phyloP scores from a whole-genome alignment of 768 basidiomycete genomes.

The Dioszegia crocea region DNA sequence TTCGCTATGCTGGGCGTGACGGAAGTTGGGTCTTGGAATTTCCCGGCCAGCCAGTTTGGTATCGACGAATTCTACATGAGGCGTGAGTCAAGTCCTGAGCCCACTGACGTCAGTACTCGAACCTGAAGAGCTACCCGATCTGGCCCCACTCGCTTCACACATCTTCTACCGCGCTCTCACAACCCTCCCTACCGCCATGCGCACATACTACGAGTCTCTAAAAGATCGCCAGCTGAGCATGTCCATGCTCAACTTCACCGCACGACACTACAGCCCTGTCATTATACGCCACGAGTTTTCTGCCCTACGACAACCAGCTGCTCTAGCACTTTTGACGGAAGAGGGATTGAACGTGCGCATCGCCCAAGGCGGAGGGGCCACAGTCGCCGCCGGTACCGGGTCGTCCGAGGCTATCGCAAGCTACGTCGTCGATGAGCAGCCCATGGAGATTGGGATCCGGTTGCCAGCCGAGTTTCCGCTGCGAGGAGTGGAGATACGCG shows the following conservation, averaged over 20 bases:
- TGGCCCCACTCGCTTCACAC: conserved; percentile 67
- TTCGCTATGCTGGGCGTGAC: conserved; percentile 62
- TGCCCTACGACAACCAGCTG: conserved; percentile 54
- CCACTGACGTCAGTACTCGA: conserved; percentile 38
- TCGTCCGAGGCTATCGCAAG: conserved; percentile 77
- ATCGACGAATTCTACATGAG: conserved; percentile 78
- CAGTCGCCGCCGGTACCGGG: conserved; percentile 28
- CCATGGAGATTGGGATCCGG: conserved; percentile 78
- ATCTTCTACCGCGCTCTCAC: conserved; percentile 82
- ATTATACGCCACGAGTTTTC: conserved; percentile 79
- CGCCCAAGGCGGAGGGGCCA: conserved; percentile 53
- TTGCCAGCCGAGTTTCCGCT: conserved; percentile 90
- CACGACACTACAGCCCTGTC: conserved; percentile 79
- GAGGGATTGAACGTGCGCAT: conserved; percentile 80
- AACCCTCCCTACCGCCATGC: conserved; percentile 76
- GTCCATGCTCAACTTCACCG: conserved; percentile 69
- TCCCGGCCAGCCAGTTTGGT: conserved; percentile 80
- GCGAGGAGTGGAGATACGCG: conserved; percentile 78
- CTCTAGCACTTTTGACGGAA: conserved; percentile 56
- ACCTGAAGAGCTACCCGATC: conserved; percentile 34
- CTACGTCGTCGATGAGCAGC: conserved; percentile 88
- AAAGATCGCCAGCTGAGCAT: conserved; percentile 83
- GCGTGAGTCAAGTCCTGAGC: conserved; percentile 10
- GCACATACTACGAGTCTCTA: conserved; percentile 77
- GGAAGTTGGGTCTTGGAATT: conserved; percentile 62